Evolutionary conservation across 2,329 filamentous ascomycete genomes (phyloP), one percentile per base, ranked within the genome.

Genomic region (Rachicladosporium sp.): DNA sequence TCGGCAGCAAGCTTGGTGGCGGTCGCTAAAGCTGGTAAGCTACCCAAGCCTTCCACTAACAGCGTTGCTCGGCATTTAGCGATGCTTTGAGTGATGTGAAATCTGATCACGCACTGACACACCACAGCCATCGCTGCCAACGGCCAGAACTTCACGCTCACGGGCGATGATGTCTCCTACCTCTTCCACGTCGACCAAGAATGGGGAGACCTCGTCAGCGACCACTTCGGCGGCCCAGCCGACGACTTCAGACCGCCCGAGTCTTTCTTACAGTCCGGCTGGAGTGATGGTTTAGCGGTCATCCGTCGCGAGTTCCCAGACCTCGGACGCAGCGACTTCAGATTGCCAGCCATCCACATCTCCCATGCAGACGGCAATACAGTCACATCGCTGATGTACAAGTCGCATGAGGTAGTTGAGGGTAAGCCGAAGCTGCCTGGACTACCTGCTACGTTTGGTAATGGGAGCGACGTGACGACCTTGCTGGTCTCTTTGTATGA

Each of bases 271-370:
- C 47, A 56, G 3, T 54, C 66, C 11, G 77, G 77, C 33, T 80
- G 76, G 76, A 61, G 68, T 29, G 59, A 67, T 27, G 51, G 64
- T 36, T 55, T 67, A 29, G 68, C 67, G 8, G 73, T 71, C 32
- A 53, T 68, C 10, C 68, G 73, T 10, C 69, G 77, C 21, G 77
- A 80, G 51, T 79, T 78, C 39, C 77, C 77, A 2, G 76, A 81
- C 43, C 60, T 76, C 4, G 76, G 77, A 1, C 68, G 76, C 6
- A 76, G 76, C 10, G 77, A 81, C 50, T 76, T 78, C 46, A 68
- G 78, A 3, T 59, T 70, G 2, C 77, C 77, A 0, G 76, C 77
- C 0, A 65, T 80, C 9, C 69, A 73, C 30, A 74, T 81, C 47
- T 65, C 66, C 38, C 75, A 81, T 48, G 60, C 69, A 2, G 66